Conservation (phyloP, 306 rosid species). For the Castanospermum australe region DNA sequence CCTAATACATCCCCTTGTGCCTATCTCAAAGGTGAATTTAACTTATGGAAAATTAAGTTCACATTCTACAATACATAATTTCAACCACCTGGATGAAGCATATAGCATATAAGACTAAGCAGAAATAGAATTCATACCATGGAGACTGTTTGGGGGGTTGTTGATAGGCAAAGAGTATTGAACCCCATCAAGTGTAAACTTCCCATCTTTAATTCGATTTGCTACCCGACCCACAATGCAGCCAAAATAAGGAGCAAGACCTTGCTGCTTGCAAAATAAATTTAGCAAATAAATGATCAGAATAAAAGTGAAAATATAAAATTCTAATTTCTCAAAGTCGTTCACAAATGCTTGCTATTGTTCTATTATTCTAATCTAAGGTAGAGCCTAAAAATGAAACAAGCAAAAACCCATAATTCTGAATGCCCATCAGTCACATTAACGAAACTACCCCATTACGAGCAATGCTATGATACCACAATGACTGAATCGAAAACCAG, state of each 20-base stretch:
- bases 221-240: slow-evolving; percentile 98
- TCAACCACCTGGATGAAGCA: neutral
- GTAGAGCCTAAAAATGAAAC: neutral
- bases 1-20: neutral
- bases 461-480: neutral
- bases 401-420: neutral
- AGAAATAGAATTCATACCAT: slow-evolving; percentile 57
- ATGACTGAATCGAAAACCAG: neutral
- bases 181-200: slow-evolving; percentile 71
- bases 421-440: neutral
- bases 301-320: neutral
- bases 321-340: neutral
- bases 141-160: slow-evolving; percentile 90
- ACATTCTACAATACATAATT: neutral
- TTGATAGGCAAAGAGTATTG: slow-evolving; percentile 76
- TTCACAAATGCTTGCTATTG: neutral
- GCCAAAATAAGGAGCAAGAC: slow-evolving; percentile 82
- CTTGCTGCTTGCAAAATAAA: slow-evolving; percentile 50
- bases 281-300: slow-evolving; percentile 11
- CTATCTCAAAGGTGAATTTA: neutral
- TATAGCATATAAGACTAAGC: neutral
- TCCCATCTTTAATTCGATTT: slow-evolving; percentile 84
- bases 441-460: slow-evolving; percentile 3
- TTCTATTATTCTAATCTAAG: too few species aligned
- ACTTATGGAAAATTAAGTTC: neutral